These are phyloP conservation scores for Rosellinia necatrix DNA, from an alignment of 2,329 filamentous ascomycete genomes.

Conservation along the genomic window DNA sequence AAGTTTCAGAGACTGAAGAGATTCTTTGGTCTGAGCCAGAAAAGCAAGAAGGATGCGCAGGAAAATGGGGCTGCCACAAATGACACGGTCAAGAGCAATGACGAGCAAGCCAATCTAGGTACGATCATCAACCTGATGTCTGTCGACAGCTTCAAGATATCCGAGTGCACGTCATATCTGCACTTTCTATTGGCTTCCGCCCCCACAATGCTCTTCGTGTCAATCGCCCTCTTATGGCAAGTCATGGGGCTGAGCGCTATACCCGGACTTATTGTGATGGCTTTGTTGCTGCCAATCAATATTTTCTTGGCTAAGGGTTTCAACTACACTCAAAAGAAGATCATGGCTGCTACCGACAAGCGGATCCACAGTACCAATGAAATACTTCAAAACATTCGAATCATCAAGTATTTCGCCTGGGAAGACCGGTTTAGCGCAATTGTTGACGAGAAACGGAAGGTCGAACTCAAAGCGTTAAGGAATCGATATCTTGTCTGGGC, in stretches of 20 bases:
- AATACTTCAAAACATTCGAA: constrained; percentile 93
- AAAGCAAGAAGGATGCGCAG: constrained; percentile 49
- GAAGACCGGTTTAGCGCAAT: constrained; percentile 85
- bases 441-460: constrained; percentile 84
- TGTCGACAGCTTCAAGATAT: constrained; percentile 98
- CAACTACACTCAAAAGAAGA: constrained; percentile 82
- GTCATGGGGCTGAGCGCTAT: constrained; percentile 94
- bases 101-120: constrained; percentile 86
- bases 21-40: constrained; percentile 65
- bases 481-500: constrained; percentile 91
- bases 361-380: constrained; percentile 97
- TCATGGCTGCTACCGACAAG: constrained; percentile 91
- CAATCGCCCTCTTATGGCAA: constrained; percentile 80
- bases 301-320: constrained; percentile 87
- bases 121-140: constrained; percentile 99
- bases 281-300: constrained; percentile 85
- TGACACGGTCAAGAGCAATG: constrained; percentile 46
- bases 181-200: constrained; percentile 95
- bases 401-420: constrained; percentile 99
- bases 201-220: constrained; percentile 83
- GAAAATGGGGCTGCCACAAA: constrained; percentile 41
- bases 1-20: constrained; percentile 57
- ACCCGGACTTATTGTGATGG: constrained; percentile 89
- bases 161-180: constrained; percentile 90
- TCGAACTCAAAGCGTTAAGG: constrained; percentile 78